Base-by-base conservation (phyloP, 352 stramenopile species). In the Saprolegnia parasitica region DNA sequence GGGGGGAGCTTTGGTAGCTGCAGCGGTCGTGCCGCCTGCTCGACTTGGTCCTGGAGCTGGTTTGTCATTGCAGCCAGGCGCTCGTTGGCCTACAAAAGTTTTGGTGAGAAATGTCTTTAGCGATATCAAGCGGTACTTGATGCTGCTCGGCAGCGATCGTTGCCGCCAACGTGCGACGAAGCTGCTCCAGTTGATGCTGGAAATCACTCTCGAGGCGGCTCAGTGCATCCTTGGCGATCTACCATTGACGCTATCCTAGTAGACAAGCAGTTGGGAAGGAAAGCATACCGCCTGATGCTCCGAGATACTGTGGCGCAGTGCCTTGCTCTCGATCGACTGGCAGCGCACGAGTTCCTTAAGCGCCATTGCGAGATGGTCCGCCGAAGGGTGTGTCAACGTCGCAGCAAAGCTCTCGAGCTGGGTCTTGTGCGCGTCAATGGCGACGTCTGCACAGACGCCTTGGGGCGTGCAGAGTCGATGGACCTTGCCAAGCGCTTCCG, bases 231-330 rank as follows among this genome's bases (percentile, higher is more conserved):
- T 49, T 49, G 42, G 42, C 18, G 13, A 1, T n/a, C 42, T 49
- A 49, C 42, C 42, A 4, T n/a, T 8, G 18, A n/a, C 11, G 42
- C 1, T 4, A 49, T 49, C 42, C 13, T n/a, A 3, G 3, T 2
- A 15, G 3, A 15, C 18, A 15, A n/a, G 10, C 4, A 49, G 10
- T n/a, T 4, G 42, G 42, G 42, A n/a, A 49, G 13, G 42, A 49
- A 49, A 35, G 24, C 24, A 55, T 55, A 55, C 52, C 11, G 52
- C 52, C 35, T 60, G 52, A 60, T 60, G 52, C 52, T 60, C 13
- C 2, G 3, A 16, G 35, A 60, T 24, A 20, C 13, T 18, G 9
- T 26, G 24, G 11, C 9, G 52, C 13, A 60, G 9, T 20, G 24
- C 35, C 24, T 35, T n/a, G 20, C 52, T 21, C 35, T 60, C 52